Base-by-base conservation (phyloP, 139 green algal species). In the Haematococcus lacustris region DNA sequence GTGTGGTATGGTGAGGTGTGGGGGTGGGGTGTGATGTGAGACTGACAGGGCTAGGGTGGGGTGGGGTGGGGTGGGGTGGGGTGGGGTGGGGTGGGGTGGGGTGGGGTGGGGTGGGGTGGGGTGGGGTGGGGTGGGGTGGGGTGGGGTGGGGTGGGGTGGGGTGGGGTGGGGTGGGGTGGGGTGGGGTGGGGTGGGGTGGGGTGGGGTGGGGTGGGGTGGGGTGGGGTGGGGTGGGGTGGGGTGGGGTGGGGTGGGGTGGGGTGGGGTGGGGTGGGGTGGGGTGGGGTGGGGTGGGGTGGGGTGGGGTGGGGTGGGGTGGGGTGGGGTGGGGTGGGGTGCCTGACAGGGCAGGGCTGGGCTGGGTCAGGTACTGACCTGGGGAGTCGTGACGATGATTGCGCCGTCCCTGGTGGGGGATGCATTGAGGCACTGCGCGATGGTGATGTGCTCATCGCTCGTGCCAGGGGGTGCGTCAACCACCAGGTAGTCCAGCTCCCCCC, bases 391-490 rank as follows among this genome's bases (percentile, higher is more conserved):
- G 35, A 91, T 83, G 34, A 91, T 72, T 13, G 82, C 66, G 33
- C 65, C 60, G 4, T 51, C 66, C 23, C 60, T 41, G 23, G 26
- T 33, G 39, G 62, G 53, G 13, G 43, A 53, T 26, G 71, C 78
- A 51, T 74, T 70, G 35, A 96, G 82, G 62, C 83, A 89, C 88
- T 98, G 93, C 28, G 88, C 89, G n/a, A 97, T 89, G 59, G 91
- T 97, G 75, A 99, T 97, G 87, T 98, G 94, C 80, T 98, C 95
- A 73, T 99, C 95, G 17, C 57, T 68, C 6, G 95, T 99, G 33
- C 95, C 95, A 13, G 95, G 95, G 0, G 95, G 95, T 3, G 94
- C 83, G 71, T 99, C 95, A n/a, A 99, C 90, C 17, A 99, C 82
- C 38, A 99, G 88, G 76, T 92, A 98, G 81, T 99, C 95, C 57